Conservation (phyloP, 345 rosid species). For the Pistacia vera region DNA sequence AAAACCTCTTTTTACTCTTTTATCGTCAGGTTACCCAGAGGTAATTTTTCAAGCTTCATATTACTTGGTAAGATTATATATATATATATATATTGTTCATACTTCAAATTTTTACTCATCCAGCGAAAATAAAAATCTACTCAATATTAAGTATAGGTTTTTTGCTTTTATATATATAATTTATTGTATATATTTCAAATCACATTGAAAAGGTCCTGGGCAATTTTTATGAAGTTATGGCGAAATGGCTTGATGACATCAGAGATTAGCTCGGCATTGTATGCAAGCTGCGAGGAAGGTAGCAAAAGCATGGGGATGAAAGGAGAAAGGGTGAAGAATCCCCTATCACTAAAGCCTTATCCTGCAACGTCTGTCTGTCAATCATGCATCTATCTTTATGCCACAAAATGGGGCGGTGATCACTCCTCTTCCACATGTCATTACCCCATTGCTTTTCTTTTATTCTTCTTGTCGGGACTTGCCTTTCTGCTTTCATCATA, state of each 20-base stretch:
- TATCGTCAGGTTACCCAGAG: no score
- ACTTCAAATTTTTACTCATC: background rate
- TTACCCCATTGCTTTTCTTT: constrained; percentile 34
- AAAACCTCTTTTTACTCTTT: no score
- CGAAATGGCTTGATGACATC: background rate
- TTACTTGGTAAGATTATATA: no score
- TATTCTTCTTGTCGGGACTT: constrained; percentile 7
- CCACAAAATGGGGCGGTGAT: constrained; percentile 12
- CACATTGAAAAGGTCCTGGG: background rate
- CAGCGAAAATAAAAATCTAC: background rate
- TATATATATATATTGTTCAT: no score
- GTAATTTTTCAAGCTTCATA: no score
- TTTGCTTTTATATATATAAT: no score
- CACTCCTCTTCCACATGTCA: constrained; percentile 34
- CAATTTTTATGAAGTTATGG: no score
- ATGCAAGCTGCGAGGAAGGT: constrained; percentile 19
- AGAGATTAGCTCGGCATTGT: background rate
- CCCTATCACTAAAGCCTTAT: constrained; percentile 22
- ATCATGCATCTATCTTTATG: background rate
- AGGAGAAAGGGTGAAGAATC: constrained; percentile 12
- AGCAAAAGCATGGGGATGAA: constrained; percentile 11
- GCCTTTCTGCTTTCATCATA: background rate
- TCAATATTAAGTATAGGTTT: background rate
- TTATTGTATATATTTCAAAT: background rate
- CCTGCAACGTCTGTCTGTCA: background rate